Base-by-base conservation (phyloP, 495 filamentous ascomycete genomes). In the Neurospora sp. region DNA sequence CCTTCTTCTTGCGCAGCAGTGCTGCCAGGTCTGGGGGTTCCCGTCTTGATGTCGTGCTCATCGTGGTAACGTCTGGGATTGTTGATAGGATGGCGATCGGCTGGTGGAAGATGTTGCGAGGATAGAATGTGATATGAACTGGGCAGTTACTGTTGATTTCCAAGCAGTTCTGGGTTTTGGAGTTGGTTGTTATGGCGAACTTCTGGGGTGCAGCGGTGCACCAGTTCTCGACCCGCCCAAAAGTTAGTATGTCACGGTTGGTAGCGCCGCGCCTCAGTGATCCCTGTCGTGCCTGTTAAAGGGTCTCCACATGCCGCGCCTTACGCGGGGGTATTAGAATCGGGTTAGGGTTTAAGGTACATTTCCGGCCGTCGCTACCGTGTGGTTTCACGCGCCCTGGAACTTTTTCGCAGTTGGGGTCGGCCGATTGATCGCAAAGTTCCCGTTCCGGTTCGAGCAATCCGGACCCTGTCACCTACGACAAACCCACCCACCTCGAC, bases 21-120 rank as follows among this genome's bases (percentile, higher is more conserved):
- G 85, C 85, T 18, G 85, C 83, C 73, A 87, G 76, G 54, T 87
- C 85, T 44, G 85, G 78, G 14, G 85, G 85, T 42, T 80, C 73
- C 54, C 81, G 81, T 73, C 80, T 78, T 37, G 69, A 73, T 59
- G 76, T 76, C 62, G 42, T 72, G 39, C 41, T 72, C 73, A 71
- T 44, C 39, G 48, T 72, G 23, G 71, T 48, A 54, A 20, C 18
- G 71, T 38, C 31, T 39, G 1, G 16, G 8, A 1, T 35, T 14
- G 18, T 2, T 71, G 27, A 16, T 71, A 3, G 31, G 20, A 11
- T 18, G 41, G 18, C 0, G 46, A 54, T 23, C 4, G 44, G 46
- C 0, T 54, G 9, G 10, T 27, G 46, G 0, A 23, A 20, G n/a
- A 1, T 0, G n/a, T 48, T 48, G 44, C 44, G 44, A 23, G 10